A percentile compares a stretch with the other conserved stretches of the same genome.
phyloP scores from a whole-genome alignment of 306 rosid species.

The Dalbergia cochinchinensis region DNA sequence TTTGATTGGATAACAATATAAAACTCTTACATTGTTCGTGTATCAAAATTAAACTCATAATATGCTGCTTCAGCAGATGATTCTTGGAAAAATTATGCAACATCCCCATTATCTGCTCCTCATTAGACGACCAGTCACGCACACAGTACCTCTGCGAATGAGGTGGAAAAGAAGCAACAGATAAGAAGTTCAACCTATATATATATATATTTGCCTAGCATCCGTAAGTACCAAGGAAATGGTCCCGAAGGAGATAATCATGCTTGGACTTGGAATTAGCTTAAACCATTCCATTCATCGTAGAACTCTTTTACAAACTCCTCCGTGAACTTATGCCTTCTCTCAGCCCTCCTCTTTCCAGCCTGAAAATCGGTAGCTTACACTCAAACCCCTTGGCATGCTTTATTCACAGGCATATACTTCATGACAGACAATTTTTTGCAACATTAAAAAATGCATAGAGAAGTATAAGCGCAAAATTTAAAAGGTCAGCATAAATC shows the following conservation, averaged over 20 bases:
- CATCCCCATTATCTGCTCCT: background rate
- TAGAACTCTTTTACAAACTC: slow-evolving; percentile 83
- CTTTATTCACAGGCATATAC: background rate
- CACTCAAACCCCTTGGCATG: slow-evolving; percentile 10
- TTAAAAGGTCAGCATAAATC: background rate
- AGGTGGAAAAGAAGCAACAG: background rate
- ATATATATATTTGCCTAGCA: background rate
- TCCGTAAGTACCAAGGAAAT: background rate
- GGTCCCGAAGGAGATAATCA: background rate
- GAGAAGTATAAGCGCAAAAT: background rate
- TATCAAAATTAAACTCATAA: no score
- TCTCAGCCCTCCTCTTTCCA: slow-evolving; percentile 88
- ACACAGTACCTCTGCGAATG: background rate
- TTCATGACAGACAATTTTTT: background rate
- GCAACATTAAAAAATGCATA: background rate
- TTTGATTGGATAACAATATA: no score
- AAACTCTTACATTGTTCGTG: no score
- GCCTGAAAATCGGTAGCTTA: slow-evolving; percentile 65
- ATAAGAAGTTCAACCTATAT: slow-evolving; percentile 5
- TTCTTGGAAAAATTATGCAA: background rate
- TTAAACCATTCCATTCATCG: slow-evolving; percentile 80
- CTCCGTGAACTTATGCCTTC: slow-evolving; percentile 89
- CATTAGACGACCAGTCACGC: no score
- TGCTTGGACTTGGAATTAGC: slow-evolving; percentile 43
- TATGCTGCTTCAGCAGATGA: background rate